Conservation (phyloP, 1,139 yeast species). For the Lodderomyces margitis region DNA sequence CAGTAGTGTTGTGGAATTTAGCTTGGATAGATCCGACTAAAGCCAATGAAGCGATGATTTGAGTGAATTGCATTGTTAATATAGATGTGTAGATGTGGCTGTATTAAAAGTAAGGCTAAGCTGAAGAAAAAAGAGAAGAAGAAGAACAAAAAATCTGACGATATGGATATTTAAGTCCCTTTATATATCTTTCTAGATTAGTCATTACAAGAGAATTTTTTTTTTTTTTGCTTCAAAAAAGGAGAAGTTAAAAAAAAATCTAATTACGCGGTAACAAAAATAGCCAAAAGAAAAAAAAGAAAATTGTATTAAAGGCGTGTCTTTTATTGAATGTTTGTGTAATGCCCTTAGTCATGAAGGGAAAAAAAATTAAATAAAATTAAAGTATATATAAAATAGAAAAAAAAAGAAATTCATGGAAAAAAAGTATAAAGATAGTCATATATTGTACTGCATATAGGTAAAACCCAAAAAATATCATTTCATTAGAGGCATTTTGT, state of each 20-base stretch:
- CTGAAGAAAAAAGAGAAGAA: slow-evolving; percentile 6
- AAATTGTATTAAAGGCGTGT: neutral
- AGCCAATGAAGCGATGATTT: slow-evolving; percentile 15
- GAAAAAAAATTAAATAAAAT: neutral
- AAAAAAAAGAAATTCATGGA: neutral
- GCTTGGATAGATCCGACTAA: slow-evolving; percentile 15
- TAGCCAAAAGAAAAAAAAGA: neutral
- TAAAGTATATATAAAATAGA: neutral
- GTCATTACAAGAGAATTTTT: neutral
- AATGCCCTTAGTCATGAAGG: neutral
- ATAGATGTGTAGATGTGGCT: slow-evolving; percentile 2
- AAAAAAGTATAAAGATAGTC: neutral
- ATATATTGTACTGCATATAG: neutral
- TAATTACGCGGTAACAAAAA: neutral
- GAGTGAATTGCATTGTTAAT: slow-evolving; percentile 14
- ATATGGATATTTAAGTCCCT: slow-evolving; percentile 6
- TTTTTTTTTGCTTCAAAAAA: neutral
- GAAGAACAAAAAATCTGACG: neutral
- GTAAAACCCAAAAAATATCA: too few relatives aligned
- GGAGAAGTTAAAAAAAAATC: too few relatives aligned
- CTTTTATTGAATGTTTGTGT: neutral
- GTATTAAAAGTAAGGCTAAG: neutral
- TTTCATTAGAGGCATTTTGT: too few relatives aligned
- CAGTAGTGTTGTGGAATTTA: slow-evolving; percentile 12
- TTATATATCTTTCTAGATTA: slow-evolving; percentile 7